Evolutionary conservation across 2,329 filamentous ascomycete genomes (phyloP).

Genomic region (Aspergillus caelatus): DNA sequence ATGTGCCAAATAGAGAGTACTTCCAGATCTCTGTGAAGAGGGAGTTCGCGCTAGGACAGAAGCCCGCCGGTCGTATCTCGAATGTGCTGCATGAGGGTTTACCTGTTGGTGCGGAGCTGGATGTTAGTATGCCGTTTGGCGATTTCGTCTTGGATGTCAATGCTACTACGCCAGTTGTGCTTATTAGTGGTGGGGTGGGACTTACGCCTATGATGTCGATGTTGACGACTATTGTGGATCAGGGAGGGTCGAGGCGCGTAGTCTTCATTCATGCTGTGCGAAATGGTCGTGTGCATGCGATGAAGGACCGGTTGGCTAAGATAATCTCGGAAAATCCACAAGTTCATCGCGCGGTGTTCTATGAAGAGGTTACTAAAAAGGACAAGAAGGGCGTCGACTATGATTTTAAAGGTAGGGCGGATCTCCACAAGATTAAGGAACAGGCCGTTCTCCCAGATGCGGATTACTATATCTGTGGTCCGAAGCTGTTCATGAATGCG

Average conservation of each 20-base stretch:
- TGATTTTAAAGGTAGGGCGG: slow-evolving; percentile 60
- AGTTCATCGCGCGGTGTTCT: slow-evolving; percentile 60
- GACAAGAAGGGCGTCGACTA: slow-evolving; percentile 61
- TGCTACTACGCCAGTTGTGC: slow-evolving; percentile 54
- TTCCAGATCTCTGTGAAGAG: slow-evolving; percentile 74
- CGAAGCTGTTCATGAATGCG: slow-evolving; percentile 66
- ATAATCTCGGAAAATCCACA: slow-evolving; percentile 61
- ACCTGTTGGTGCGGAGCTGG: slow-evolving; percentile 62
- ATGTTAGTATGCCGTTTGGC: slow-evolving; percentile 67
- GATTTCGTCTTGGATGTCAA: slow-evolving; percentile 58
- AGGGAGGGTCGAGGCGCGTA: slow-evolving; percentile 52
- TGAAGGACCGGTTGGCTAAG: slow-evolving; percentile 50
- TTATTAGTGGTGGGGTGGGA: slow-evolving; percentile 64
- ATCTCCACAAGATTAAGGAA: slow-evolving; percentile 58
- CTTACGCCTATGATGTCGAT: slow-evolving; percentile 64
- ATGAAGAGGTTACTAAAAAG: slow-evolving; percentile 50
- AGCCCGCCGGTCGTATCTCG: slow-evolving; percentile 65
- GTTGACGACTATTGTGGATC: slow-evolving; percentile 53
- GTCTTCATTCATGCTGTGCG: slow-evolving; percentile 64
- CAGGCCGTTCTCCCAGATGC: slow-evolving; percentile 59
- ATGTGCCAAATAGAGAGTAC: slow-evolving; percentile 61
- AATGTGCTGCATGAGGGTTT: slow-evolving; percentile 68
- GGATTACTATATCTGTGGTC: slow-evolving; percentile 74
- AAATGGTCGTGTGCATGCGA: slow-evolving; percentile 51
- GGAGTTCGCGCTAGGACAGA: slow-evolving; percentile 56